A percentile compares a stretch with the other conserved stretches of the same genome.
Conservation (phyloP, 768 basidiomycete species). For the Calocybe gangraenosa region DNA sequence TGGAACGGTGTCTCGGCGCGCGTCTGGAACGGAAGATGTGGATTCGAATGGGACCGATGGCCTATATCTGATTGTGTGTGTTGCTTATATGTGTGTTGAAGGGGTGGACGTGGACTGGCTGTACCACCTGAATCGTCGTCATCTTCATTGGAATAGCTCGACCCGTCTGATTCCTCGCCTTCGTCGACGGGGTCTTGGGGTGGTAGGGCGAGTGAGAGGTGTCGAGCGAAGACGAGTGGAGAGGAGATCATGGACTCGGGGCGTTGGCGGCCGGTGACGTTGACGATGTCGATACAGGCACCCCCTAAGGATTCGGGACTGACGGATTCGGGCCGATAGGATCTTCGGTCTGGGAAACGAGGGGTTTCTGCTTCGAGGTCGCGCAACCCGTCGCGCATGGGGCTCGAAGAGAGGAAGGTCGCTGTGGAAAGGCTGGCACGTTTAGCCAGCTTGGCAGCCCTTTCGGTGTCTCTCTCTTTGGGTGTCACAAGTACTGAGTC, state of each 20-base stretch:
- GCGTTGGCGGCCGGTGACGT: not conserved
- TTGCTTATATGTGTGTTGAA: not conserved
- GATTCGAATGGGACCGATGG: not conserved
- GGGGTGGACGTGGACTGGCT: not conserved
- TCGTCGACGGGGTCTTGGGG: not conserved
- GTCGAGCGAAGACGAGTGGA: slow-evolving; percentile 11
- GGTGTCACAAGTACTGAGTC: not conserved
- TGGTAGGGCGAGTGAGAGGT: not conserved
- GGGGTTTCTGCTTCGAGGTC: not conserved
- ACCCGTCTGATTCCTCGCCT: not conserved
- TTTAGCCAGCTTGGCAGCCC: slow-evolving; percentile 3
- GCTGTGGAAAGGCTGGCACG: slow-evolving; percentile 12
- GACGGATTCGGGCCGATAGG: not conserved
- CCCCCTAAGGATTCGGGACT: not conserved
- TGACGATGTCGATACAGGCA: not conserved
- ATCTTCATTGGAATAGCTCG: not conserved
- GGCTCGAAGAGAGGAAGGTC: slow-evolving; percentile 3
- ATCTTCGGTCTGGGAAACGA: not conserved
- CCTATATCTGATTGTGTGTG: slow-evolving; percentile 2
- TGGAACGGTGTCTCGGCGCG: slow-evolving; percentile 15
- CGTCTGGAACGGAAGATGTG: slow-evolving; percentile 4
- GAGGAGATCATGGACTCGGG: slow-evolving; percentile 8
- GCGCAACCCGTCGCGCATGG: slow-evolving; percentile 3
- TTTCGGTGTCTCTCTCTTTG: not conserved
- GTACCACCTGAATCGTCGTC: not conserved